Conservation (phyloP, 306 rosid genomes). For the Arachis stenosperma region DNA sequence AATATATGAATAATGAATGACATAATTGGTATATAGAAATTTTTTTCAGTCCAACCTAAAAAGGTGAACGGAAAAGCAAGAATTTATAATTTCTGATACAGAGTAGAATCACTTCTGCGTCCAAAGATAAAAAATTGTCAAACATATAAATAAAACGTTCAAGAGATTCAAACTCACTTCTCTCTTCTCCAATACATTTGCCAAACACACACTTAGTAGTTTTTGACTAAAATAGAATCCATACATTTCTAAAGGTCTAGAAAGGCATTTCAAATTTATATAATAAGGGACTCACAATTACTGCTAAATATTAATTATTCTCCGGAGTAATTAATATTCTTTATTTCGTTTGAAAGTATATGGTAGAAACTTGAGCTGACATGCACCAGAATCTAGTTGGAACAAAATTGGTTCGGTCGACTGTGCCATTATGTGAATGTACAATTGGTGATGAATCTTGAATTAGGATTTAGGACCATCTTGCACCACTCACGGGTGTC, state of each 20-base stretch:
- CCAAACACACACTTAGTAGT: too few relatives aligned
- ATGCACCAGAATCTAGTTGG: slow-evolving; percentile 34
- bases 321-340: background rate
- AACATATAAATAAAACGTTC: too few relatives aligned
- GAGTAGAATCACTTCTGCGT: too few relatives aligned
- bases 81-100: too few relatives aligned
- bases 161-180: too few relatives aligned
- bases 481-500: slow-evolving; percentile 44
- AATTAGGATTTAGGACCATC: slow-evolving; percentile 12
- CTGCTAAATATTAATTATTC: background rate
- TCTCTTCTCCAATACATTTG: too few relatives aligned
- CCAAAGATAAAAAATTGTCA: too few relatives aligned
- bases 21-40: too few relatives aligned
- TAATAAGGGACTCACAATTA: background rate
- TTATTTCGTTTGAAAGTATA: background rate
- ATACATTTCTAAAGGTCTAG: slow-evolving; percentile 4
- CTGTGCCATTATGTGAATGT: slow-evolving; percentile 37
- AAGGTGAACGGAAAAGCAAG: too few relatives aligned
- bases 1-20: too few relatives aligned
- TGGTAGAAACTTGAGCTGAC: slow-evolving; percentile 13
- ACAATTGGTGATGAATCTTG: slow-evolving; percentile 32
- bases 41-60: too few relatives aligned
- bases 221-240: background rate
- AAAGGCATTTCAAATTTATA: background rate
- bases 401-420: slow-evolving; percentile 29